phyloP scores from a whole-genome alignment of 352 stramenopile species.

The Phytophthora pisi region DNA sequence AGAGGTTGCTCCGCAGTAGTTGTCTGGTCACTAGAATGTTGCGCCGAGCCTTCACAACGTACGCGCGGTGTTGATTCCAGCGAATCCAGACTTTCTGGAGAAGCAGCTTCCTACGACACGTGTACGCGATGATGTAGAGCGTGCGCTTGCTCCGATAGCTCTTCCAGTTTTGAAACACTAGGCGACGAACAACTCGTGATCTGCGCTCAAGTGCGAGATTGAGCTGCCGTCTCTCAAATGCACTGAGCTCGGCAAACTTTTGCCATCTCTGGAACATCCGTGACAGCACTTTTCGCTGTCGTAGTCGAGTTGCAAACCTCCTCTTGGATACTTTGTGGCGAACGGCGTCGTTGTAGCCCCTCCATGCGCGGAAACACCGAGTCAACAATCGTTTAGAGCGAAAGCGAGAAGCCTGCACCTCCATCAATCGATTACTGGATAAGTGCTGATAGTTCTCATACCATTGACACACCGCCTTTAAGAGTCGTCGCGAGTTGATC shows the following conservation, averaged over 20 bases:
- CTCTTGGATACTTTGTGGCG: conserved; percentile 18
- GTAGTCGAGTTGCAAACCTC: not conserved
- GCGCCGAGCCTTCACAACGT: conserved; percentile 33
- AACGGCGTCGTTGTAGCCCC: conserved; percentile 6
- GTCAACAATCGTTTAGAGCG: conserved; percentile 1
- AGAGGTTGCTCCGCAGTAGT: conserved; percentile 35
- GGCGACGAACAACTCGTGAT: conserved; percentile 4
- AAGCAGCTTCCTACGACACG: conserved; percentile 12
- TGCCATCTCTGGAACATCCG: conserved; percentile 24
- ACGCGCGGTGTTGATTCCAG: conserved; percentile 25
- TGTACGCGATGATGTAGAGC: conserved; percentile 22
- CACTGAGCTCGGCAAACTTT: not conserved
- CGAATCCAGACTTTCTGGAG: conserved; percentile 26
- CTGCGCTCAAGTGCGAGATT: conserved; percentile 6
- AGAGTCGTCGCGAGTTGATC: conserved; percentile 17
- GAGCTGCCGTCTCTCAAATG: not conserved
- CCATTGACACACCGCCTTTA: conserved; percentile 20
- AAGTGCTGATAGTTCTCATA: not conserved
- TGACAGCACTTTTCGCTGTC: conserved; percentile 15
- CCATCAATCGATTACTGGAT: conserved; percentile 5
- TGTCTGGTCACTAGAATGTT: conserved; percentile 35
- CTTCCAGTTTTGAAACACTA: conserved; percentile 24
- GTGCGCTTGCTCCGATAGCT: conserved; percentile 28
- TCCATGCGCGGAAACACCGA: conserved; percentile 18
- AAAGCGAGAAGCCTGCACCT: conserved; percentile 4